These are phyloP conservation scores for Biancaea sappan DNA, from an alignment of 306 rosid species.

Conservation along the genomic window DNA sequence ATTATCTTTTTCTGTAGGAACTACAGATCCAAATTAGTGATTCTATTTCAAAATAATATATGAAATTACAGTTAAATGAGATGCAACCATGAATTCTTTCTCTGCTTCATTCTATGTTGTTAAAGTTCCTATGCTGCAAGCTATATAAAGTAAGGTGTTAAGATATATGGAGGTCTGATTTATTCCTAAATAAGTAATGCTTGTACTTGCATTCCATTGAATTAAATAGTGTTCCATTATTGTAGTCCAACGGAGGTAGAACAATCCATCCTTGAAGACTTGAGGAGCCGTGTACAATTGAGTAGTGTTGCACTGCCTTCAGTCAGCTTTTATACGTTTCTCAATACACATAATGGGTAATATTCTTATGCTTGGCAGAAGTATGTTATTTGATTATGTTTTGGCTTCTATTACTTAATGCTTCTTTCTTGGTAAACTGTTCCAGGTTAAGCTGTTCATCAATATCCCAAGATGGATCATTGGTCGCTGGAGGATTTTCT, in stretches of 20 bases:
- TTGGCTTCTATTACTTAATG: constrained; percentile 29
- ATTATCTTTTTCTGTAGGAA: constrained; percentile 8
- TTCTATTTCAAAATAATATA: constrained; percentile 12
- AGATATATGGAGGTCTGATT: constrained; percentile 21
- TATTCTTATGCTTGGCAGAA: constrained; percentile 22
- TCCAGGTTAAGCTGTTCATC: constrained; percentile 90
- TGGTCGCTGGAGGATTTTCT: constrained; percentile 97
- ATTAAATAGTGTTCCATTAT: constrained; percentile 35
- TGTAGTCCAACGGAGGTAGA: constrained; percentile 88
- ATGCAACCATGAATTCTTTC: neutral
- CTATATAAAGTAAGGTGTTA: neutral
- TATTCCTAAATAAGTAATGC: neutral
- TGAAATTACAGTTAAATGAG: neutral
- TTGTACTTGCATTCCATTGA: constrained; percentile 14
- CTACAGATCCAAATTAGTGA: neutral
- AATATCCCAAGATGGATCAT: constrained; percentile 90
- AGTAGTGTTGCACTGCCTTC: constrained; percentile 89
- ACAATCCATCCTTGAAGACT: constrained; percentile 92
- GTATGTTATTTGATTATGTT: constrained; percentile 25
- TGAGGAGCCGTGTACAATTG: constrained; percentile 95
- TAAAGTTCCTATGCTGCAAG: constrained; percentile 22
- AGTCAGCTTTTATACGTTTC: constrained; percentile 86
- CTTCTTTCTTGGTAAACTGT: constrained; percentile 34
- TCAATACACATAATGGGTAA: constrained; percentile 90
- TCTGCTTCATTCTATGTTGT: constrained; percentile 24